Conservation (phyloP, 192 early-diverging fungal species). For the Rhizophagus prolifer region DNA sequence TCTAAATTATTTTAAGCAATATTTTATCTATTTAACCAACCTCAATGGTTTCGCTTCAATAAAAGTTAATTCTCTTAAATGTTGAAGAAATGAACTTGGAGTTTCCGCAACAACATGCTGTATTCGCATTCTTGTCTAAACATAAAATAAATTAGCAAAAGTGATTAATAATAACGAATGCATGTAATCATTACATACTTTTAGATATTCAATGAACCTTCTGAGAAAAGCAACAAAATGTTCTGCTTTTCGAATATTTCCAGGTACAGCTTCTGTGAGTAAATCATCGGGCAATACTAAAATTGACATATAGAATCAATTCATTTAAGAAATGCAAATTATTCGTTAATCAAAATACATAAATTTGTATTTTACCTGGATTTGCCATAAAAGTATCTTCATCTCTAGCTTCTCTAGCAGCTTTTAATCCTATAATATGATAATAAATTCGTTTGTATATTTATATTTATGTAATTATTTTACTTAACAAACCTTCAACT, state of each 20-base stretch:
- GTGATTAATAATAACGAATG: background rate
- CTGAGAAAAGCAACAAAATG: constrained; percentile 97
- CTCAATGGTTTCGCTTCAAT: constrained; percentile 94
- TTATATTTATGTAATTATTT: background rate
- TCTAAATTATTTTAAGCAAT: background rate
- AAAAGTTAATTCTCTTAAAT: constrained; percentile 91
- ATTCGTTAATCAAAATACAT: background rate
- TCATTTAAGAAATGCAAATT: background rate
- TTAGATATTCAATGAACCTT: constrained; percentile 97
- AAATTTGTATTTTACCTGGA: constrained; percentile 53
- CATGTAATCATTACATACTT: constrained; percentile 45
- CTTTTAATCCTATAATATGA: constrained; percentile 60
- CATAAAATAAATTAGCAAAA: background rate
- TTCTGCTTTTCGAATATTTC: constrained; percentile 95
- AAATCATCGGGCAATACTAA: constrained; percentile 91
- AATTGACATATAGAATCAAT: background rate
- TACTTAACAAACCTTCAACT: constrained; percentile 64
- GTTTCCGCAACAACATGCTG: constrained; percentile 98
- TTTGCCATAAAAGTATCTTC: constrained; percentile 90
- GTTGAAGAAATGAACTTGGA: constrained; percentile 88
- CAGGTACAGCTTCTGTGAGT: constrained; percentile 90
- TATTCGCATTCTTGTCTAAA: constrained; percentile 86
- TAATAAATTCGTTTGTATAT: background rate
- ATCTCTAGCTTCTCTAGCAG: constrained; percentile 69
- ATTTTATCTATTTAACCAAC: constrained; percentile 30